These are phyloP conservation scores for Cylindrotheca fusiformis DNA, from an alignment of 108 stramenopile genomes.

Conservation along the genomic window DNA sequence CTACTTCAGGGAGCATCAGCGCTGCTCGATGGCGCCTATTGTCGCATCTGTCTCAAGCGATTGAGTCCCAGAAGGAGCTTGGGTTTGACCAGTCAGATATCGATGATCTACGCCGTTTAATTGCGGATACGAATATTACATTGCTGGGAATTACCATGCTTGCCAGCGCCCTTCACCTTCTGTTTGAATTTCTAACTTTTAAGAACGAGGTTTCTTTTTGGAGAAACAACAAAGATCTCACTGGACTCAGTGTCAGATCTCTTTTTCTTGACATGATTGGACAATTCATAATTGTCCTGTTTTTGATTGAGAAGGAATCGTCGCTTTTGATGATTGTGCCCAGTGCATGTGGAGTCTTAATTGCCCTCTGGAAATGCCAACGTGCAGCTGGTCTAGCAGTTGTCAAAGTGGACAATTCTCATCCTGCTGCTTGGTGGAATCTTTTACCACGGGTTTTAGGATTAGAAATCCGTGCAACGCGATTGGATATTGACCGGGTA, in stretches of 20 bases:
- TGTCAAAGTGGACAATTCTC: constrained; percentile 35
- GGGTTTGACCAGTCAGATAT: constrained; percentile 94
- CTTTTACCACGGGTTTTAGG: constrained; percentile 59
- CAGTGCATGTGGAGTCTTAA: constrained; percentile 69
- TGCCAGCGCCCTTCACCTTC: constrained; percentile 87
- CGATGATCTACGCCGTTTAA: constrained; percentile 67
- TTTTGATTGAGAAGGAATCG: constrained; percentile 85
- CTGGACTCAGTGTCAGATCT: constrained; percentile 80
- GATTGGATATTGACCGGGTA: constrained; percentile 37
- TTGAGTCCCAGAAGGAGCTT: constrained; percentile 81
- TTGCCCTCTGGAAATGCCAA: constrained; percentile 85
- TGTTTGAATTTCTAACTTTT: constrained; percentile 95
- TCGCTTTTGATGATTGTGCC: constrained; percentile 87
- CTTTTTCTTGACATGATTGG: constrained; percentile 87
- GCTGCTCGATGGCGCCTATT: constrained; percentile 81
- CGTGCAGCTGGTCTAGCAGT: constrained; percentile 67
- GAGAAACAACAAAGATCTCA: constrained; percentile 84
- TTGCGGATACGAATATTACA: constrained; percentile 75
- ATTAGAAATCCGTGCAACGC: constrained; percentile 66
- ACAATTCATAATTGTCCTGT: constrained; percentile 86
- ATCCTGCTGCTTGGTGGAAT: constrained; percentile 47
- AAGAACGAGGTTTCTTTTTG: constrained; percentile 94
- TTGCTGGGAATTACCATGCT: constrained; percentile 87
- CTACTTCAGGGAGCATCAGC: constrained; percentile 67
- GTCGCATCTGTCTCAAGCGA: constrained; percentile 65